Conservation (phyloP, 495 filamentous ascomycete genomes). For the Podospora conica region DNA sequence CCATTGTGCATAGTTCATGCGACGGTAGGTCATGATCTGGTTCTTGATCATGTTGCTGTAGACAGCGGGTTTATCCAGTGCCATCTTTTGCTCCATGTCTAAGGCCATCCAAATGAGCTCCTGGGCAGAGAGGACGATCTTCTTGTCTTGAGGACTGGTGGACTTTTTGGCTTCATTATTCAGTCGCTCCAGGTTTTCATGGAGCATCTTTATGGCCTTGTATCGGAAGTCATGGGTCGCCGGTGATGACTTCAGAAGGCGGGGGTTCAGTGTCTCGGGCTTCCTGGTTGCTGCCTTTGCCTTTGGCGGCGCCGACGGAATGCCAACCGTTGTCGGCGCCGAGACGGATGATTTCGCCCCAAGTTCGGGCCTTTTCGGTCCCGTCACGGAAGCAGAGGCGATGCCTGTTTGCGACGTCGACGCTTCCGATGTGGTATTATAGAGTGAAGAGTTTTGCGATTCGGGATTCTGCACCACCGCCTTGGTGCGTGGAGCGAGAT, state of each 20-base stretch:
- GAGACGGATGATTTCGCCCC: not conserved
- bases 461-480: not conserved
- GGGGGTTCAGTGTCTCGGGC: slow-evolving; percentile 65
- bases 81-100: slow-evolving; percentile 77
- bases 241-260: slow-evolving; percentile 67
- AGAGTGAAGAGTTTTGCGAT: not conserved
- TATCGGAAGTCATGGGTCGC: slow-evolving; percentile 61
- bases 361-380: not conserved
- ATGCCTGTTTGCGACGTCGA: not conserved
- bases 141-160: slow-evolving; percentile 32
- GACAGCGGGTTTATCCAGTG: slow-evolving; percentile 56
- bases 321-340: not conserved
- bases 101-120: slow-evolving; percentile 71
- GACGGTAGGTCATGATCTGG: slow-evolving; percentile 64
- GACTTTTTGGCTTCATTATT: slow-evolving; percentile 59
- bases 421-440: not conserved
- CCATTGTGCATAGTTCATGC: slow-evolving; percentile 67
- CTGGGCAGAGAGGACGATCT: slow-evolving; percentile 55
- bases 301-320: slow-evolving; percentile 1
- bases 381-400: not conserved
- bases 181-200: slow-evolving; percentile 64
- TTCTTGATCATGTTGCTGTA: slow-evolving; percentile 80
- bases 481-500: not conserved
- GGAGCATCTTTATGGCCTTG: slow-evolving; percentile 63
- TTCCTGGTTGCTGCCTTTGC: slow-evolving; percentile 25